Evolutionary conservation across 2,329 filamentous ascomycete species (phyloP).

Genomic region (Elsinoe fawcettii): DNA sequence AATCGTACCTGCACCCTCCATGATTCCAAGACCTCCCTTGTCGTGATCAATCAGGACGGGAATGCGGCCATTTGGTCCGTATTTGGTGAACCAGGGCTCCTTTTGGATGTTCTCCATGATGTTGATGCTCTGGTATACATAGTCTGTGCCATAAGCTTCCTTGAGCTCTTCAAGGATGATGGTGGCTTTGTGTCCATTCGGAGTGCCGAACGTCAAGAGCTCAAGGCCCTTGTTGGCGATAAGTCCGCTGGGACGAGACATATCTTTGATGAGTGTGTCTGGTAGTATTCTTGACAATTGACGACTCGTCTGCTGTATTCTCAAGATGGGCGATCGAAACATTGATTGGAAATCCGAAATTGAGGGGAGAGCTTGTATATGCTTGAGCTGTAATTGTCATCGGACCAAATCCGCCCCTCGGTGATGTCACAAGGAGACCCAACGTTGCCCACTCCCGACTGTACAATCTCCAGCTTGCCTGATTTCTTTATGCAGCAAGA

Average conservation of each 20-base stretch:
- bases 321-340: conserved; percentile 23
- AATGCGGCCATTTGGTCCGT: conserved; percentile 59
- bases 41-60: conserved; percentile 61
- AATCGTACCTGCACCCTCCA: conserved; percentile 33
- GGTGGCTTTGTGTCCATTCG: conserved; percentile 46
- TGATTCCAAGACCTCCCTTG: conserved; percentile 47
- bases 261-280: conserved; percentile 18
- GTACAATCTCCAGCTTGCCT: too few species aligned
- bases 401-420: background rate
- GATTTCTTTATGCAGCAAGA: too few species aligned
- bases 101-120: conserved; percentile 58
- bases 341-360: conserved; percentile 16
- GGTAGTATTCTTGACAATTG: conserved; percentile 21
- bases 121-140: conserved; percentile 52
- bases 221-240: conserved; percentile 58
- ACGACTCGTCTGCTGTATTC: conserved; percentile 23
- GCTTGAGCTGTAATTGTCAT: background rate
- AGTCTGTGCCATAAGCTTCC: conserved; percentile 53
- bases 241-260: conserved; percentile 46
- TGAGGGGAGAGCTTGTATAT: background rate
- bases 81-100: conserved; percentile 56
- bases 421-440: background rate
- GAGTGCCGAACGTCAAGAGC: conserved; percentile 50
- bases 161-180: conserved; percentile 60
- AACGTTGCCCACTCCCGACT: too few species aligned